Conservation (phyloP, 192 early-diverging fungal species). For the Coemansia sp. region DNA sequence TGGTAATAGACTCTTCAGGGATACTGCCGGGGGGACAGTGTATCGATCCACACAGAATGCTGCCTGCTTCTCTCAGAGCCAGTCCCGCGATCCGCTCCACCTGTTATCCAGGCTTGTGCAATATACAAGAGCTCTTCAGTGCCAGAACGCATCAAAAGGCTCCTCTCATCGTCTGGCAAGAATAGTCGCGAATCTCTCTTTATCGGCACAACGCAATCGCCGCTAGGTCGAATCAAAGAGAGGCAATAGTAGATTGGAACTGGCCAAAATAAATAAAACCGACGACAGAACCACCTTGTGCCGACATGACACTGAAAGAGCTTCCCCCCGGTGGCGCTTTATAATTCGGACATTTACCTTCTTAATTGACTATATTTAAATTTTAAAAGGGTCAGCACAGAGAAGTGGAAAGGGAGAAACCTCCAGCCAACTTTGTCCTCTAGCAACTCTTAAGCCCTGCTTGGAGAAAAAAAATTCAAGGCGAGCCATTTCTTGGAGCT, state of each 20-base stretch:
- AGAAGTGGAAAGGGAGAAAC: constrained; percentile 49
- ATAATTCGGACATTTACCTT: constrained; percentile 37
- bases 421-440: constrained; percentile 11
- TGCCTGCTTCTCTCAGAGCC: background rate
- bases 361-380: constrained; percentile 43
- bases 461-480: constrained; percentile 12
- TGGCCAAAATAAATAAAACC: background rate
- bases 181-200: background rate
- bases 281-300: background rate
- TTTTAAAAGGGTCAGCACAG: constrained; percentile 43
- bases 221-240: background rate
- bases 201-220: background rate
- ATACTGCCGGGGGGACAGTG: background rate
- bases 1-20: background rate
- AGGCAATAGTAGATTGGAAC: background rate
- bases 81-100: background rate
- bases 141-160: background rate
- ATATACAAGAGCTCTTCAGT: background rate
- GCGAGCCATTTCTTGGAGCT: background rate
- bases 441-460: constrained; percentile 21
- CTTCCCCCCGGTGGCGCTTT: background rate
- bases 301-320: background rate
- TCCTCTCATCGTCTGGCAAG: background rate
- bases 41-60: background rate
- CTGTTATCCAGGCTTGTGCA: background rate